These are phyloP conservation scores for Cladosporium sp. DNA, from an alignment of 2,329 filamentous ascomycete genomes.

Conservation along the genomic window DNA sequence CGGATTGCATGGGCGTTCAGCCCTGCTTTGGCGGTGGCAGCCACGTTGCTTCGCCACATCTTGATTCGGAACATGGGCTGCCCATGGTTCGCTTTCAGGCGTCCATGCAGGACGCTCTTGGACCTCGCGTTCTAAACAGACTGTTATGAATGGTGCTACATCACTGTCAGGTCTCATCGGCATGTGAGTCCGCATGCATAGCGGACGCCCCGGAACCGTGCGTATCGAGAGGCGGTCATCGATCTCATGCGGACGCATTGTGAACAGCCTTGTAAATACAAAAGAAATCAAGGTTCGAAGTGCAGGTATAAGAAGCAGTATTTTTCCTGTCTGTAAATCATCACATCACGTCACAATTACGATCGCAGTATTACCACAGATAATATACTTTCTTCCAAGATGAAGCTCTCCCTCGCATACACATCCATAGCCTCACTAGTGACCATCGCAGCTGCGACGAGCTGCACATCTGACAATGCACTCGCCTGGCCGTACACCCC, in stretches of 20 bases:
- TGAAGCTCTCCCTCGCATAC: conserved; percentile 22
- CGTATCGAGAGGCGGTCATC: background rate
- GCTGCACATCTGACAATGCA: conserved; percentile 10
- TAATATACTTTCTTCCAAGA: background rate
- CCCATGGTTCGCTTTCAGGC: background rate
- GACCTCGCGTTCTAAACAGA: background rate
- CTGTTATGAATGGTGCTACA: background rate
- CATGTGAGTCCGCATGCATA: background rate
- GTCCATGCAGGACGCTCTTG: background rate
- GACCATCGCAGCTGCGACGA: conserved; percentile 1
- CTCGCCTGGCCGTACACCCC: background rate
- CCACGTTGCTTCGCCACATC: background rate
- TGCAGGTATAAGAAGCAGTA: background rate
- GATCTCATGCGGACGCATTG: background rate
- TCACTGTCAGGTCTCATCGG: background rate
- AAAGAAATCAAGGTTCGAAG: background rate
- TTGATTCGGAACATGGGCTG: background rate
- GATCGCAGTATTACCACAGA: background rate
- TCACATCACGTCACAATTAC: background rate
- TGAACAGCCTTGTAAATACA: background rate
- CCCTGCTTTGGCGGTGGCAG: conserved; percentile 5
- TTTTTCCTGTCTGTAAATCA: background rate
- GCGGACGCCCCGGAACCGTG: background rate
- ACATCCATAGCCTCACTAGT: background rate
- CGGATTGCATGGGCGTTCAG: background rate